Conservation (phyloP, 1,139 yeast genomes). For the Hansenula anomala region DNA sequence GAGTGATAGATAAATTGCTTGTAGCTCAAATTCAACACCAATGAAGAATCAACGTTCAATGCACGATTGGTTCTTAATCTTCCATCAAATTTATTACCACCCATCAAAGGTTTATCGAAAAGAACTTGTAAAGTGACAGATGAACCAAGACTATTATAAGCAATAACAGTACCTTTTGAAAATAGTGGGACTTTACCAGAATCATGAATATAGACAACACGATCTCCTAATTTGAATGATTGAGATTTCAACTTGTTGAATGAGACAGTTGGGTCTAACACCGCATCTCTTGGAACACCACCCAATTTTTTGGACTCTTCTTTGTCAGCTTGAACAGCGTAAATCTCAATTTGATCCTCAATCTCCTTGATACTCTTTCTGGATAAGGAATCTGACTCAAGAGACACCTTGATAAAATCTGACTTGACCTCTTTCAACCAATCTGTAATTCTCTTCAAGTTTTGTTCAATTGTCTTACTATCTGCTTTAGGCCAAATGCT, state of each 20-base stretch:
- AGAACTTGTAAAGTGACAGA: slow-evolving; percentile 55
- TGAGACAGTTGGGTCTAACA: slow-evolving; percentile 72
- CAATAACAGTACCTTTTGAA: slow-evolving; percentile 88
- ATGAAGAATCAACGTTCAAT: slow-evolving; percentile 72
- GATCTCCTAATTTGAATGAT: slow-evolving; percentile 79
- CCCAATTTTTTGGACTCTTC: slow-evolving; percentile 55
- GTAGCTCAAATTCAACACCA: slow-evolving; percentile 71
- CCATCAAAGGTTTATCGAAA: slow-evolving; percentile 77
- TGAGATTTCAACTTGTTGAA: slow-evolving; percentile 71
- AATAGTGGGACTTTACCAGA: slow-evolving; percentile 83
- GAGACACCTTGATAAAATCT: slow-evolving; percentile 57
- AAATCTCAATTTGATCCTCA: slow-evolving; percentile 57
- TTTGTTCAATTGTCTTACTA: slow-evolving; percentile 37
- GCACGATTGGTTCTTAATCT: slow-evolving; percentile 79
- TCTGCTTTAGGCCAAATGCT: slow-evolving; percentile 14
- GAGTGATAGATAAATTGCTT: slow-evolving; percentile 76
- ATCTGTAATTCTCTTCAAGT: slow-evolving; percentile 38
- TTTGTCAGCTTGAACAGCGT: slow-evolving; percentile 36
- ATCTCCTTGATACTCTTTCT: slow-evolving; percentile 60
- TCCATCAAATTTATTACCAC: slow-evolving; percentile 80
- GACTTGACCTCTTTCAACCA: slow-evolving; percentile 60
- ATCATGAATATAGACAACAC: slow-evolving; percentile 80
- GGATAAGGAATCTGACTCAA: slow-evolving; percentile 79
- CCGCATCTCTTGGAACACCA: slow-evolving; percentile 83
- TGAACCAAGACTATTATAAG: slow-evolving; percentile 62